A percentile compares a stretch with the other conserved stretches of the same genome.
Conservation (phyloP, 257 asterid species). For the Salvia rosmarinus region DNA sequence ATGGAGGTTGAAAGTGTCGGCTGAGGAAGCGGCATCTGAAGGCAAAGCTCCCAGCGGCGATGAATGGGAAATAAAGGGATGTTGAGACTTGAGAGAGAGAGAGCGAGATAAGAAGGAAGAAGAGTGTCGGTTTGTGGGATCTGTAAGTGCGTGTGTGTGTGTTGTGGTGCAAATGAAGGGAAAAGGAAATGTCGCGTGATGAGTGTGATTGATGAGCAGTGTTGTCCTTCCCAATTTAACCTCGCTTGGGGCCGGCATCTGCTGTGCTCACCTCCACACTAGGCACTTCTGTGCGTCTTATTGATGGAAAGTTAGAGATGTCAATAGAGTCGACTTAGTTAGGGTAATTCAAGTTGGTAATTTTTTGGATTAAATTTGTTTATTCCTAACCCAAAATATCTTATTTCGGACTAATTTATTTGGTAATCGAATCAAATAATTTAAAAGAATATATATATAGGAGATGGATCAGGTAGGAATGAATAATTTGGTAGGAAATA, state of each 20-base stretch:
- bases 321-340: no score
- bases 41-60: slow-evolving; percentile 3
- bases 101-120: slow-evolving; percentile 23
- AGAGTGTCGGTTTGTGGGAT: slow-evolving; percentile 36
- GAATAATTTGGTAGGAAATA: no score
- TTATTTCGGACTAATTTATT: no score
- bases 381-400: no score
- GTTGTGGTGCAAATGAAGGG: slow-evolving; percentile 36
- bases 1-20: slow-evolving; percentile 3
- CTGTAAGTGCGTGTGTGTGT: not conserved
- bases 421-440: no score
- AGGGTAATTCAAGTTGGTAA: no score
- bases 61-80: slow-evolving; percentile 19
- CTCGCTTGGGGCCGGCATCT: slow-evolving; percentile 14
- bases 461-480: no score
- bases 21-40: slow-evolving; percentile 31
- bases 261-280: slow-evolving; percentile 13
- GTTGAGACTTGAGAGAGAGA: slow-evolving; percentile 20
- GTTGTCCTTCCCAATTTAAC: not conserved
- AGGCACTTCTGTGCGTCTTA: no score
- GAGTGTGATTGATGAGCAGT: slow-evolving; percentile 36
- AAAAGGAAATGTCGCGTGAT: slow-evolving; percentile 23
- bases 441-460: no score
- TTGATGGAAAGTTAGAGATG: no score
- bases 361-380: no score